These are phyloP conservation scores for Cyanodermella asteris DNA, from an alignment of 2,329 filamentous ascomycete species.

Conservation along the genomic window DNA sequence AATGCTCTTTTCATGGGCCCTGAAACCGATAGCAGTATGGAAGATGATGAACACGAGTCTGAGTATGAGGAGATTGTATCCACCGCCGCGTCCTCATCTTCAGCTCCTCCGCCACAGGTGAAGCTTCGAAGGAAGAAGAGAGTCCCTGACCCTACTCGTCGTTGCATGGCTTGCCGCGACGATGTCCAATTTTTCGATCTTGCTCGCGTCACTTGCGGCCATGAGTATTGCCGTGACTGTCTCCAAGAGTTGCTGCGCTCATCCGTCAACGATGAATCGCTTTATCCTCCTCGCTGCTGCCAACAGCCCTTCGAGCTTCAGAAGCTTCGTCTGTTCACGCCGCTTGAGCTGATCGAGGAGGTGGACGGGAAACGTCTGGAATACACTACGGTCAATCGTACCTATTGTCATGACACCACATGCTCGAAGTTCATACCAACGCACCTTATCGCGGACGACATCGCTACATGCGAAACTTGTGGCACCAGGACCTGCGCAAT, in stretches of 20 bases:
- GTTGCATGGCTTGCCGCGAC: slow-evolving; percentile 2
- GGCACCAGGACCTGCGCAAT: too few relatives aligned
- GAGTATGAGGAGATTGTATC: not conserved
- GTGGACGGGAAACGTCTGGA: slow-evolving; percentile 9
- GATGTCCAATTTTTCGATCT: slow-evolving; percentile 1
- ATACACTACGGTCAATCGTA: too few relatives aligned
- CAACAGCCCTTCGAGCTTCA: slow-evolving; percentile 8
- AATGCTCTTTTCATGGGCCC: not conserved
- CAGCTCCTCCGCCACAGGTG: too few relatives aligned
- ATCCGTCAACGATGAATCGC: slow-evolving; percentile 8
- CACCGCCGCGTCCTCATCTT: too few relatives aligned
- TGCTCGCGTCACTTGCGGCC: slow-evolving; percentile 6
- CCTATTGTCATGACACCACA: too few relatives aligned
- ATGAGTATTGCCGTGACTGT: slow-evolving; percentile 11
- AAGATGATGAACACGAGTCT: not conserved
- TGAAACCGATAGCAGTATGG: not conserved
- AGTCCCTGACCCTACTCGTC: not conserved
- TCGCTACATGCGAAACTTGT: too few relatives aligned
- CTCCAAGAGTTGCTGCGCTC: slow-evolving; percentile 7
- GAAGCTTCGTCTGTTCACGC: slow-evolving; percentile 4
- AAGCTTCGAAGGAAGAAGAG: slow-evolving; percentile 1
- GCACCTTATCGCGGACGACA: too few relatives aligned
- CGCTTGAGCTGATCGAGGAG: not conserved
- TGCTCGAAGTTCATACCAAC: too few relatives aligned
- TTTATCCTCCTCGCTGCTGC: slow-evolving; percentile 14